phyloP scores from a whole-genome alignment of 441 rosid species.

The Dalechampia spathulata region DNA sequence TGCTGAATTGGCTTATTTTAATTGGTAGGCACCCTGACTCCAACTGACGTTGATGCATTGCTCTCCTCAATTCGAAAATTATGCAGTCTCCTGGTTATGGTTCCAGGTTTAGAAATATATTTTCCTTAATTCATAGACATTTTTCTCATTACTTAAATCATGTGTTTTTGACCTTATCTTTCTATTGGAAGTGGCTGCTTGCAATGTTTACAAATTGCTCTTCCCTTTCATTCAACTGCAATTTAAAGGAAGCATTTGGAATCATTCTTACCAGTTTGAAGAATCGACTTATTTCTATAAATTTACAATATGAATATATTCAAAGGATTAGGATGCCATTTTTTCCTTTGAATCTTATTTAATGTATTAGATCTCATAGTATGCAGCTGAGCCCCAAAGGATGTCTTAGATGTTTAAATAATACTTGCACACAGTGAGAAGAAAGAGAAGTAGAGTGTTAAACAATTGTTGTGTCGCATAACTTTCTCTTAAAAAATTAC shows the following conservation, averaged over 20 bases:
- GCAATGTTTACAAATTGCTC: neutral
- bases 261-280: neutral
- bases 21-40: conserved; percentile 35
- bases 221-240: too few species aligned
- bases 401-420: neutral
- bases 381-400: neutral
- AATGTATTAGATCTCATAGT: neutral
- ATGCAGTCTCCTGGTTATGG: conserved; percentile 71
- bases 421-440: neutral
- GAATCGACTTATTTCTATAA: neutral
- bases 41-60: conserved; percentile 42
- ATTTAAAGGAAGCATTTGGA: neutral
- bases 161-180: neutral
- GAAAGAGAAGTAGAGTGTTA: neutral
- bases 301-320: neutral
- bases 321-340: neutral
- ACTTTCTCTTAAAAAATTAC: neutral
- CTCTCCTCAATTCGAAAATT: conserved; percentile 55
- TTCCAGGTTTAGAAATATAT: conserved; percentile 48
- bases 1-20: conserved; percentile 8
- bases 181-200: neutral
- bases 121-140: neutral
- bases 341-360: neutral
- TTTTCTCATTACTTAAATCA: neutral
- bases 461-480: neutral